A percentile compares a stretch with the other conserved stretches of the same genome.
phyloP scores from a whole-genome alignment of 1,284 basidiomycete species.

The Phylloboletellus chloephorus region DNA sequence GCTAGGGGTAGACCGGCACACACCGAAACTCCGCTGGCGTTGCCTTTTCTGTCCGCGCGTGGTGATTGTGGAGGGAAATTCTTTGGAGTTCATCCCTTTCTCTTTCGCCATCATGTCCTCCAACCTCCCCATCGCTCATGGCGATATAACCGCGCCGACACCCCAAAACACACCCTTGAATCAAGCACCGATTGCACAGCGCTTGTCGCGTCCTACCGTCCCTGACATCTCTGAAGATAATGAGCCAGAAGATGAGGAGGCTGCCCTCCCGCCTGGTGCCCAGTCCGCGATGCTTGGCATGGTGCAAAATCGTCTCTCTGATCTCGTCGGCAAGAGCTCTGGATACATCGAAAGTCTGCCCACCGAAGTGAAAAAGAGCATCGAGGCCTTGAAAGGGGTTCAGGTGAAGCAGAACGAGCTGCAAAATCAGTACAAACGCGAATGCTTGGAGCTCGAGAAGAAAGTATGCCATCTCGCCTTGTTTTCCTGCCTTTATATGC shows the following conservation, averaged over 20 bases:
- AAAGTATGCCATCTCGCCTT: conserved; percentile 53
- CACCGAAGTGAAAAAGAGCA: conserved; percentile 72
- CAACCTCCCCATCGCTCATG: conserved; percentile 41
- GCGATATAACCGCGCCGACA: conserved; percentile 61
- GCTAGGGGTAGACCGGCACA: conserved; percentile 23
- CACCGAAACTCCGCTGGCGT: conserved; percentile 32
- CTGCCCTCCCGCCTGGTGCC: conserved; percentile 26
- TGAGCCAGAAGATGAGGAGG: conserved; percentile 49
- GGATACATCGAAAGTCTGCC: conserved; percentile 88
- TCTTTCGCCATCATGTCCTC: conserved; percentile 42
- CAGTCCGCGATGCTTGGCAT: conserved; percentile 54
- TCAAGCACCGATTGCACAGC: conserved; percentile 60
- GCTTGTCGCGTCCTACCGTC: conserved; percentile 63
- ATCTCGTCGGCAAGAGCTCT: conserved; percentile 73
- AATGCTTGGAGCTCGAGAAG: conserved; percentile 95
- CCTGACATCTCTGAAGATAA: conserved; percentile 66
- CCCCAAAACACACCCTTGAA: conserved; percentile 79
- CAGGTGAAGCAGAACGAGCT: conserved; percentile 92
- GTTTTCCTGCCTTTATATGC: conserved; percentile 2
- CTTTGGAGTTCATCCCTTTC: conserved; percentile 15
- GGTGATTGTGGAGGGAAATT: conserved; percentile 25
- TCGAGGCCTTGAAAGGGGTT: conserved; percentile 92
- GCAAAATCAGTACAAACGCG: conserved; percentile 94
- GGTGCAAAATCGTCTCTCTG: conserved; percentile 60
- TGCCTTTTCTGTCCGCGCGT: conserved; percentile 20